Evolutionary conservation across 495 filamentous ascomycete genomes (phyloP).

Genomic region (Penicillium macrosclerotiorum): DNA sequence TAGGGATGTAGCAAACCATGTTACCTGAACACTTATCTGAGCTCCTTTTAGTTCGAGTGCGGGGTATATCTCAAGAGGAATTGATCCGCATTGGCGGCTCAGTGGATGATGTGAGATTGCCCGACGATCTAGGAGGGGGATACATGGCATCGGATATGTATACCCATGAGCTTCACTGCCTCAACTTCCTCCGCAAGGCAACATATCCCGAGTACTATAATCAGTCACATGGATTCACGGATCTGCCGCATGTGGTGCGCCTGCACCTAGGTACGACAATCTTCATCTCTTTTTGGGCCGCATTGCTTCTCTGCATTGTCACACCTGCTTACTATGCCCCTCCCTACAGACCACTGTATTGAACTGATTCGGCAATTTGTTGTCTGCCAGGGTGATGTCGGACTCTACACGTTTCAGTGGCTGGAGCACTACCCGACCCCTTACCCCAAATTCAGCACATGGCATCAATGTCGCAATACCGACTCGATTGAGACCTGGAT

Average conservation of each 20-base stretch:
- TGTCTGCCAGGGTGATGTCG: neutral
- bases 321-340: neutral
- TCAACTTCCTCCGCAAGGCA: neutral
- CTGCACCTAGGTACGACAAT: neutral
- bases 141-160: slow-evolving; percentile 1
- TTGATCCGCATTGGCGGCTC: neutral
- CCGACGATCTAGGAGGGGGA: neutral
- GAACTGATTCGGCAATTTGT: neutral
- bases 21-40: neutral
- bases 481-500: neutral
- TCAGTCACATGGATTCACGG: slow-evolving; percentile 2
- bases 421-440: slow-evolving; percentile 1
- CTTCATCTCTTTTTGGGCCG: neutral
- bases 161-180: neutral
- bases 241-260: neutral
- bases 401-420: neutral
- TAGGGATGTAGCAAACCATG: neutral
- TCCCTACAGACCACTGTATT: neutral
- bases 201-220: slow-evolving; percentile 1
- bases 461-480: neutral
- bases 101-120: slow-evolving; percentile 1
- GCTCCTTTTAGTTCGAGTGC: neutral
- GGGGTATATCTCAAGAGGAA: neutral
- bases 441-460: slow-evolving; percentile 1
- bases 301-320: neutral